Evolutionary conservation across 1,139 yeast genomes (phyloP), one percentile per base, ranked within the genome.

Genomic region (Sugiyamaella grinbergsii): DNA sequence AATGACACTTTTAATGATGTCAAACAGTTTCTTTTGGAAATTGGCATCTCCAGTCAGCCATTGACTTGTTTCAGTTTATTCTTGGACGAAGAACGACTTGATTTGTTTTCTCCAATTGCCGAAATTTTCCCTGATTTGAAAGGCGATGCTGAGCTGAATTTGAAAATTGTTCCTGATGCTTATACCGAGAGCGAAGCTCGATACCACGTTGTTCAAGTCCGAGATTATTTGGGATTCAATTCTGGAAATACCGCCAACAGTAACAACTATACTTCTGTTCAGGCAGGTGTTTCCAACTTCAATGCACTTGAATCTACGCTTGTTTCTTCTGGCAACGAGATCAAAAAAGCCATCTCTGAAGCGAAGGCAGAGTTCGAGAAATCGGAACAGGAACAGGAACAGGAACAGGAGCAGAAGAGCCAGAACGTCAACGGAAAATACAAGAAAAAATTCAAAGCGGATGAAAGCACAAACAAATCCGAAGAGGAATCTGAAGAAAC

Each of bases 41-140:
- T 80, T 31, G 80, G 84, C 11, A 73, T 74, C 26, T 77, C 83
- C 39, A 76, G 77, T 59, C 83, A 80, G 54, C 67, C 68, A 52
- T 75, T 78, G 61, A 83, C 94, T 33, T 78, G 81, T 61, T 88
- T 81, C 63, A 70, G 76, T 5, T 71, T 87, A 26, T 64, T 60
- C 47, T 64, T 72, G n/a, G 77, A 73, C 15, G 53, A 65, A 37
- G 60, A 69, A 46, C n/a, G 23, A 8, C 60, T 81, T 19, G 67
- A 58, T 29, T 59, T 55, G 53, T 53, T 62, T 54, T 54, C 58
- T 48, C 64, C 65, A 36, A 54, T 70, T 32, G 58, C 58, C 24
- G 63, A 64, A 15, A 57, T 64, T 39, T 15, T 43, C 18, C 31
- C 40, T 16, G 43, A 28, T 36, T n/a, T 38, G n/a, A 59, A 34